Percentiles rank a stretch among this genome's conserved stretches.
phyloP scores from a whole-genome alignment of 108 stramenopile species.

The Skeletonema grethae region DNA sequence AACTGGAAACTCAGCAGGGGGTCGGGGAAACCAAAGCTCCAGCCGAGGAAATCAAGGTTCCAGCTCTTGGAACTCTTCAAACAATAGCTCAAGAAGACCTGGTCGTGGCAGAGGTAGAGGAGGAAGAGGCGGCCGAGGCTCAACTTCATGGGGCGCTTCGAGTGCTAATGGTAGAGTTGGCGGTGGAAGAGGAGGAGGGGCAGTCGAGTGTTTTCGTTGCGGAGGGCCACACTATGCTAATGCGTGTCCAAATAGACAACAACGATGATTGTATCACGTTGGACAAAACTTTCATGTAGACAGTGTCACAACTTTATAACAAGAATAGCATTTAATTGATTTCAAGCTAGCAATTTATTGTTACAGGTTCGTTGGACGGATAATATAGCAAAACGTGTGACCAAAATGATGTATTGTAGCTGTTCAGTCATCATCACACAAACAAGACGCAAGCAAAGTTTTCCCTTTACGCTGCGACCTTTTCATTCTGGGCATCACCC shows the following conservation, averaged over 20 bases:
- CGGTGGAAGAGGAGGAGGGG: slow-evolving; percentile 6
- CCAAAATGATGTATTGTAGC: neutral
- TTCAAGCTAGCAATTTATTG: neutral
- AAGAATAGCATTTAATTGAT: neutral
- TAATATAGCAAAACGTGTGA: neutral
- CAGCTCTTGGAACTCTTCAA: neutral
- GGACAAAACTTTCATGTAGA: neutral
- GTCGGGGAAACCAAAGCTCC: slow-evolving; percentile 7
- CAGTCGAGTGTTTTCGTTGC: slow-evolving; percentile 51
- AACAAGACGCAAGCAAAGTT: neutral
- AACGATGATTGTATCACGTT: slow-evolving; percentile 7
- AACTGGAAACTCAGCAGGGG: slow-evolving; percentile 12
- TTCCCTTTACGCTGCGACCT: slow-evolving; percentile 29
- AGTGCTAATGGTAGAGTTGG: slow-evolving; percentile 25
- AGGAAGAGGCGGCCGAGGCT: slow-evolving; percentile 22
- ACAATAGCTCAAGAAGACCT: slow-evolving; percentile 8
- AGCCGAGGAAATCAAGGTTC: neutral
- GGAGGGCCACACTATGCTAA: slow-evolving; percentile 62
- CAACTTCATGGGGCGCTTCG: slow-evolving; percentile 30
- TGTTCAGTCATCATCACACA: neutral
- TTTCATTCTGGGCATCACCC: slow-evolving; percentile 30
- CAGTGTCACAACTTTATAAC: neutral
- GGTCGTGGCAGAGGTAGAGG: slow-evolving; percentile 1
- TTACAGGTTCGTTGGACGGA: neutral
- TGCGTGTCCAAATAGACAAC: slow-evolving; percentile 50